A percentile compares a stretch with the other conserved stretches of the same genome.
Conservation (phyloP, 371 early-diverging fungal species). For the Lichtheimia corymbifera region DNA sequence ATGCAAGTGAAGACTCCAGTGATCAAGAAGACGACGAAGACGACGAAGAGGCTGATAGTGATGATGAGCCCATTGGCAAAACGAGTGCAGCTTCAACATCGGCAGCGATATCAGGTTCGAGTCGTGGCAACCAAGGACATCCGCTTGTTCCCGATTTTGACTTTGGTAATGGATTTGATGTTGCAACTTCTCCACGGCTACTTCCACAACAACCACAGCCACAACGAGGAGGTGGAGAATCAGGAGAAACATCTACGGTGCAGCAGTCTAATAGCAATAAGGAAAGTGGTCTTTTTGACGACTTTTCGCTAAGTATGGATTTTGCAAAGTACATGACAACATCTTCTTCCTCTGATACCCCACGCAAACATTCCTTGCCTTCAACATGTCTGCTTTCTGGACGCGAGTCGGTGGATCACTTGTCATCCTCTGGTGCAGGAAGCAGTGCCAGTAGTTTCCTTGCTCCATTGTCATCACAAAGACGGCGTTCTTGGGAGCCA, state of each 20-base stretch:
- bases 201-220: slow-evolving; percentile 17
- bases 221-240: slow-evolving; percentile 15
- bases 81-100: slow-evolving; percentile 6
- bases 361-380: slow-evolving; percentile 36
- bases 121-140: slow-evolving; percentile 14
- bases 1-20: slow-evolving; percentile 27
- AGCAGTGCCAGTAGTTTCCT: slow-evolving; percentile 11
- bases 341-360: slow-evolving; percentile 6
- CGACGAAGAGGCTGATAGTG: slow-evolving; percentile 35
- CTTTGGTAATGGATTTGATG: slow-evolving; percentile 52
- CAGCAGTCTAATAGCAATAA: too few relatives aligned
- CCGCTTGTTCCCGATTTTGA: slow-evolving; percentile 47
- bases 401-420: slow-evolving; percentile 16
- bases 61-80: slow-evolving; percentile 45
- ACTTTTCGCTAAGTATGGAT: slow-evolving; percentile 39
- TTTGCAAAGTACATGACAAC: slow-evolving; percentile 39
- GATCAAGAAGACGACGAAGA: slow-evolving; percentile 26
- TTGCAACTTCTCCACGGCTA: slow-evolving; percentile 8
- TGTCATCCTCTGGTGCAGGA: slow-evolving; percentile 10
- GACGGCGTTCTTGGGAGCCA: slow-evolving; percentile 19
- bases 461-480: background rate
- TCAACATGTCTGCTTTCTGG: slow-evolving; percentile 17
- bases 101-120: slow-evolving; percentile 7
- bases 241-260: slow-evolving; percentile 12
- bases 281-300: slow-evolving; percentile 35